These are phyloP conservation scores for Pseudozyma flocculosa DNA, from an alignment of 1,284 basidiomycete genomes.

Conservation along the genomic window DNA sequence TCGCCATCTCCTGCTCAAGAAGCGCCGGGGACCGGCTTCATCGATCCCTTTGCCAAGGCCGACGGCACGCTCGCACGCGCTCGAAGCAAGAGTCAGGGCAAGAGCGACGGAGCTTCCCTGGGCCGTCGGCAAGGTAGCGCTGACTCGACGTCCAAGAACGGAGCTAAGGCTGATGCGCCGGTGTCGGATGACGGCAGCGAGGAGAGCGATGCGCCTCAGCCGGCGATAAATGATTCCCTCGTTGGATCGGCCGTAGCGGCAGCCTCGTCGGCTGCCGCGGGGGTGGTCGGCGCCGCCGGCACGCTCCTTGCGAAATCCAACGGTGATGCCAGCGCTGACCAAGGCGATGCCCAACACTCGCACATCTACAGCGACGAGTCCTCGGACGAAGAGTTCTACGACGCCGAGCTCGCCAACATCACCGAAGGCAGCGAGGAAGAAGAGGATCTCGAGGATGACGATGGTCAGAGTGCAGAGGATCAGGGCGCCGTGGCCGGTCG, in stretches of 20 bases:
- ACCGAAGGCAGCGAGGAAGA: conserved; percentile 41
- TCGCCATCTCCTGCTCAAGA: conserved; percentile 4
- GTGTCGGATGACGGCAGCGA: too few relatives aligned
- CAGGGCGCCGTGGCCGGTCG: too few relatives aligned
- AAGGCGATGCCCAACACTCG: conserved; percentile 9
- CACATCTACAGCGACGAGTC: conserved; percentile 21
- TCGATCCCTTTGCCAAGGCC: conserved; percentile 23
- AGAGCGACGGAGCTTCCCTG: neutral
- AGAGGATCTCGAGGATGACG: conserved; percentile 11
- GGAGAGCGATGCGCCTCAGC: too few relatives aligned
- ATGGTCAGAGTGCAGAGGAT: too few relatives aligned
- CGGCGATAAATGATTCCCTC: too few relatives aligned
- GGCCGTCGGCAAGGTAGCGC: neutral
- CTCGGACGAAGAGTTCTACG: conserved; percentile 37
- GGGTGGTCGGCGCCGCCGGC: too few relatives aligned
- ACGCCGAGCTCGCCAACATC: conserved; percentile 49
- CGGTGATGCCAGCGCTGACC: neutral
- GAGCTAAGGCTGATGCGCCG: neutral
- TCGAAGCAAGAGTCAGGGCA: neutral
- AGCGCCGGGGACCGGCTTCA: neutral
- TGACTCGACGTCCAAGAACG: too few relatives aligned
- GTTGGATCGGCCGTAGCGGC: too few relatives aligned
- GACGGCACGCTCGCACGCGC: conserved; percentile 22
- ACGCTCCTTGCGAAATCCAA: too few relatives aligned
- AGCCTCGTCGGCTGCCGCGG: too few relatives aligned